Base-by-base conservation (phyloP, 169 alveolate genomes). In the Babesia bigemina region DNA sequence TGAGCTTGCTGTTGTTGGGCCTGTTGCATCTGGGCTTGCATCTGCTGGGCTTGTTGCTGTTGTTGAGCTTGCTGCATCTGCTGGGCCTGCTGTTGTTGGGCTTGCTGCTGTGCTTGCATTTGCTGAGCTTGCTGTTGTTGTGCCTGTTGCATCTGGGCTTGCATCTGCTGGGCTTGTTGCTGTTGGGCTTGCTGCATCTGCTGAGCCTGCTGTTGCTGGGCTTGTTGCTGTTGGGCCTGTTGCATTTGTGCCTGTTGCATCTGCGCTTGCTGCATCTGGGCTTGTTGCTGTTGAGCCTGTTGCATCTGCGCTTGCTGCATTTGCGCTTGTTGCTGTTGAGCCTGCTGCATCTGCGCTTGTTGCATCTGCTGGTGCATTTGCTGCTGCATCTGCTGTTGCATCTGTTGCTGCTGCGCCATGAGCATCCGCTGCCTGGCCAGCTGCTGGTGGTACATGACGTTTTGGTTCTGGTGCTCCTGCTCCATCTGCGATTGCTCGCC, bases 361-460 rank as follows among this genome's bases (percentile, higher is more conserved):
- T 22, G 61, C 17, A 17, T 17, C 61, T 45, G 50, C 11, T 33
- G 42, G 61, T 22, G 36, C 42, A 28, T 55, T 12, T 55, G 61
- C 36, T 22, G 29, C 17, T 75, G 63, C 82, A 59, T 60, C 42
- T 52, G 74, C 57, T 42, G 82, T 21, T 47, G n/a, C 16, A 44
- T 29, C 45, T 26, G 78, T 7, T 52, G 53, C 26, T 47, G 72
- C 28, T 60, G 79, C 3, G 78, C 79, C 85, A 73, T 63, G 79
- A 81, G 71, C 78, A 81, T 71, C 16, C 79, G 42, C 60, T 77
- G 88, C 42, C 78, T 19, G 0, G 81, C 66, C 50, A 57, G 21
- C 19, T 78, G 79, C 67, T 58, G 78, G 45, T 52, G 65, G 65
- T 11, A 67, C 13, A 33, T 26, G 29, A 28, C 50, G 45, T 45